Percentiles rank a stretch among this genome's conserved stretches.
Conservation (phyloP, 495 filamentous ascomycete species). For the Tuber calosporum region DNA sequence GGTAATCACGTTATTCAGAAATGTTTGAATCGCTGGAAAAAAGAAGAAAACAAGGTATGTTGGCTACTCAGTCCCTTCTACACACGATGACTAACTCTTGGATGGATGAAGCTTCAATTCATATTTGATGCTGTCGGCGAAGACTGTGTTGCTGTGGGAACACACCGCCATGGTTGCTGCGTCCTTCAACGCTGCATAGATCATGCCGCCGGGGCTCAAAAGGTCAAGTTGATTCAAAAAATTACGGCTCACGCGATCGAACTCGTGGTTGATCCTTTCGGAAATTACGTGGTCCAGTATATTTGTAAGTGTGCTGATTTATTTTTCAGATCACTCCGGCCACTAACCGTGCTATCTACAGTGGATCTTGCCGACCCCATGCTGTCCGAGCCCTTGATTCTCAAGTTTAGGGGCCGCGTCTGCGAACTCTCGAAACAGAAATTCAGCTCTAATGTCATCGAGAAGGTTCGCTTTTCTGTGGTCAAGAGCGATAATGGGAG, state of each 20-base stretch:
- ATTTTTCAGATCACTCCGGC: background rate
- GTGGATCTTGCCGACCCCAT: conserved; percentile 73
- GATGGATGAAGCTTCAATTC: conserved; percentile 50
- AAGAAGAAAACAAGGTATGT: conserved; percentile 51
- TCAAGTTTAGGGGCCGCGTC: conserved; percentile 67
- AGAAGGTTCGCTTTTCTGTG: conserved; percentile 52
- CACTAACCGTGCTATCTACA: conserved; percentile 24
- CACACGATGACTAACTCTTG: background rate
- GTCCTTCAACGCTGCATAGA: conserved; percentile 97
- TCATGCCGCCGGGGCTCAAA: conserved; percentile 84
- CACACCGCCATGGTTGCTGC: conserved; percentile 96
- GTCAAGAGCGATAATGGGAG: background rate
- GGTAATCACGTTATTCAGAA: conserved; percentile 99
- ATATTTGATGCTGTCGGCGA: conserved; percentile 89
- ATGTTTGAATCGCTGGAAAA: conserved; percentile 83
- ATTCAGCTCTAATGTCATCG: conserved; percentile 97
- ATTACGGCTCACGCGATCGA: conserved; percentile 75
- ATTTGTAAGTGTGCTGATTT: conserved; percentile 49
- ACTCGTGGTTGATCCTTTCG: conserved; percentile 92
- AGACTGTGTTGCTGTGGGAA: conserved; percentile 82
- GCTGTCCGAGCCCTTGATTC: conserved; percentile 79
- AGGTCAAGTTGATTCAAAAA: conserved; percentile 71
- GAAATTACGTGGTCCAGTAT: conserved; percentile 98
- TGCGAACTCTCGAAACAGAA: conserved; percentile 83
- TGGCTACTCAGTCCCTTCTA: background rate